Evolutionary conservation across 148 eudicot species (phyloP).

Genomic region (Persicaria maculosa): DNA sequence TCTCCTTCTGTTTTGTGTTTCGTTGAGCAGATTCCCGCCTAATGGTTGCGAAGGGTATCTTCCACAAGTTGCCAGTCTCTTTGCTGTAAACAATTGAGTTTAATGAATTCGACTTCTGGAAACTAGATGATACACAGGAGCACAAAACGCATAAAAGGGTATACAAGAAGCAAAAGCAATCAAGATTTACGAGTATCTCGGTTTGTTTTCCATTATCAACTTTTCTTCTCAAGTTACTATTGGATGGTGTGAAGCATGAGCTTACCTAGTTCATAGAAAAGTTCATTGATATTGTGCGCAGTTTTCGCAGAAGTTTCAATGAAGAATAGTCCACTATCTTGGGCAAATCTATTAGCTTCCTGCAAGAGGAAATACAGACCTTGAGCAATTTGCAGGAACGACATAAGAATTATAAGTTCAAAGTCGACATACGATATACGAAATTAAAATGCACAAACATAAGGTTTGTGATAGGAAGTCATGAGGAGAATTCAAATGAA

Average conservation of each 20-base stretch:
- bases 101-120: neutral
- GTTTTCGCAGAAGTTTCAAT: constrained; percentile 40
- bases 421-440: neutral
- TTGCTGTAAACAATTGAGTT: constrained; percentile 21
- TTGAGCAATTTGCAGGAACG: neutral
- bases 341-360: constrained; percentile 29
- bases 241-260: neutral
- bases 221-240: neutral
- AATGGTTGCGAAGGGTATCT: constrained; percentile 23
- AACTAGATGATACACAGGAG: neutral
- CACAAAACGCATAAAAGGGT: neutral
- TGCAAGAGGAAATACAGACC: constrained; percentile 12
- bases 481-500: neutral
- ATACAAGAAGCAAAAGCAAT: neutral
- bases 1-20: constrained; percentile 20
- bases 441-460: neutral
- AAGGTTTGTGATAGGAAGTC: neutral
- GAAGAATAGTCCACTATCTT: constrained; percentile 34
- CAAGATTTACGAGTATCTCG: neutral
- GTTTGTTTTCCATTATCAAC: neutral
- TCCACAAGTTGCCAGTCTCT: constrained; percentile 23
- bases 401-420: neutral
- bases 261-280: constrained; percentile 37
- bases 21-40: constrained; percentile 23
- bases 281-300: constrained; percentile 31